A percentile compares a stretch with the other conserved stretches of the same genome.
These are phyloP conservation scores for Sporothrix dimorphospora DNA, from an alignment of 2,329 filamentous ascomycete species.

Conservation along the genomic window DNA sequence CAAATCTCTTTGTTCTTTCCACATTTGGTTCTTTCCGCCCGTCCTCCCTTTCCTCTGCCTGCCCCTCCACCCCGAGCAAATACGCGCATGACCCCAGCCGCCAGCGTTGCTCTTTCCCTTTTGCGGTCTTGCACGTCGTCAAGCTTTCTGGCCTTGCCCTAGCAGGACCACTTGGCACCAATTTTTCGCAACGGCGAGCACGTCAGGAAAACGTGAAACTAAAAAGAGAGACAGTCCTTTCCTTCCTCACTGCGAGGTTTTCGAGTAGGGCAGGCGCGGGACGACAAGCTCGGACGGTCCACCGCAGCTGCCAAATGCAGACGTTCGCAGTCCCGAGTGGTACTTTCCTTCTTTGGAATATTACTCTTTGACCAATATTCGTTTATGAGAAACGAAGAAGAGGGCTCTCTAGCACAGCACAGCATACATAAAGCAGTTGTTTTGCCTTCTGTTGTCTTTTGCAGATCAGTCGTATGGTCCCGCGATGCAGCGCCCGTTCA, in stretches of 20 bases:
- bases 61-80: background rate
- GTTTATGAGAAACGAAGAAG: background rate
- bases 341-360: background rate
- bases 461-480: background rate
- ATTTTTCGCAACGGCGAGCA: background rate
- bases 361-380: background rate
- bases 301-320: background rate
- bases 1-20: constrained; percentile 14
- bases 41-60: background rate
- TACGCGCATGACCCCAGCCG: background rate
- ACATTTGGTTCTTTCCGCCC: background rate
- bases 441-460: background rate
- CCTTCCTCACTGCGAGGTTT: background rate
- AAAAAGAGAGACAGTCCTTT: background rate
- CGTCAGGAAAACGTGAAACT: background rate
- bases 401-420: background rate
- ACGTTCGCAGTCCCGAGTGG: background rate
- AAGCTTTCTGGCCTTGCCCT: background rate
- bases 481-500: background rate
- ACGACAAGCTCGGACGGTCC: background rate
- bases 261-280: background rate
- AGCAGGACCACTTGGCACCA: background rate
- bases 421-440: background rate
- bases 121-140: background rate
- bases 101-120: constrained; percentile 14